Base-by-base conservation (phyloP, 2,329 filamentous ascomycete genomes). In the Cyphellophora attinorum region DNA sequence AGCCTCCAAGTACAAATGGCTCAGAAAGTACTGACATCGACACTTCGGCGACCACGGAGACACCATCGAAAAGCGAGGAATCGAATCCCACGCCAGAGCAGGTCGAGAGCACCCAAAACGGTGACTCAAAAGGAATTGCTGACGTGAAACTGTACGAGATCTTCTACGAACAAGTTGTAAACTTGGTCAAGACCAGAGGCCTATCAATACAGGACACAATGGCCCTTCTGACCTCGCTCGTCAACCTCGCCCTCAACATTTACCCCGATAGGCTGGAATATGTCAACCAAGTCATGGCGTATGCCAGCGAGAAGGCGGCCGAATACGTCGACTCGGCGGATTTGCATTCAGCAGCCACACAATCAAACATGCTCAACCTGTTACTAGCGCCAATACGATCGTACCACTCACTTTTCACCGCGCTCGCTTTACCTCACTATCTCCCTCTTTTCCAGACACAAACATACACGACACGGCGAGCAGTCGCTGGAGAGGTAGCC, bases 321-420 rank as follows among this genome's bases (percentile, higher is more conserved):
- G 85, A 95, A 55, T 85, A 93, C 58, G 78, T 83, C 39, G 95
- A 94, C 59, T 94, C 88, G 49, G 81, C 91, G n/a, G 91, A 98
- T 52, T 68, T 98, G 17, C 91, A 96, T 60, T 89, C 88, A 3
- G 74, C 80, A 39, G 75, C 79, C 4, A 83, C 86, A 6, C 93
- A 98, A 62, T 80, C 86, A 48, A 93, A 85, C 50, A 76, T 98
- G 28, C 72, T 96, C 40, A 83, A 81, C 34, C 77, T 98, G 14
- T 74, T 98, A n/a, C 80, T 91, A 48, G 85, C 85, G 5, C 91
- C 91, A 0, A 74, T 96, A 41, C 82, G 85, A 57, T 78, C 84
- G 44, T 98, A 98, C 56, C 73, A 81, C 37, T 96, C 89, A 4
- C 79, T 96, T 27, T 98, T 98, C 54, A 98, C 91, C n/a, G 89